These are phyloP conservation scores for Ophiostoma sp. DNA, from an alignment of 2,329 filamentous ascomycete genomes.

Conservation along the genomic window DNA sequence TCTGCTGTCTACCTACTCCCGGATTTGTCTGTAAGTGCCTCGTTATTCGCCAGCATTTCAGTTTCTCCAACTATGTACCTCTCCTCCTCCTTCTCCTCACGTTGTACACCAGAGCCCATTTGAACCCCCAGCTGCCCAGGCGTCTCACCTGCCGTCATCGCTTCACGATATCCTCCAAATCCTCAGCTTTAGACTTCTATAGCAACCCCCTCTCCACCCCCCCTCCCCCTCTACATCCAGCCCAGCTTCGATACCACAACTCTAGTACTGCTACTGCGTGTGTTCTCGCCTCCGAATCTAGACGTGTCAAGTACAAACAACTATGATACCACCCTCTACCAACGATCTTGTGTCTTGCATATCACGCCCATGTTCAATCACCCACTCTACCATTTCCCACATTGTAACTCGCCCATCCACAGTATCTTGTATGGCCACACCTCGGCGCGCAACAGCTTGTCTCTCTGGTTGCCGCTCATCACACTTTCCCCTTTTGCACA, in stretches of 20 bases:
- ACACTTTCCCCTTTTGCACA: neutral
- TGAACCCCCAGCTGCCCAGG: neutral
- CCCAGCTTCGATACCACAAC: neutral
- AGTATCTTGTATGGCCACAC: neutral
- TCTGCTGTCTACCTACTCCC: neutral
- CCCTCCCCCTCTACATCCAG: neutral
- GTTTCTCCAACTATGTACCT: neutral
- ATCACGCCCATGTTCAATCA: neutral
- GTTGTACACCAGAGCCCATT: neutral
- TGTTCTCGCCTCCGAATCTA: neutral
- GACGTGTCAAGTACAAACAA: neutral
- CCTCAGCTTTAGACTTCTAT: neutral
- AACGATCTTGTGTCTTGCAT: neutral
- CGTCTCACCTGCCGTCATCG: neutral
- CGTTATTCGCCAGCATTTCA: neutral
- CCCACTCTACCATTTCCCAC: neutral
- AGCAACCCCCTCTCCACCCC: neutral
- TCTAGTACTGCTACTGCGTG: neutral
- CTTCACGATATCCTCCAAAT: neutral
- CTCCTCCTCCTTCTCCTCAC: neutral
- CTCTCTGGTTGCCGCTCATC: neutral
- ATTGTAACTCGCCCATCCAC: neutral
- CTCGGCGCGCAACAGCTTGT: neutral
- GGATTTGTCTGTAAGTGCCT: neutral
- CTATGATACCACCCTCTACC: neutral